Base-by-base conservation (phyloP, 2,329 filamentous ascomycete genomes). In the Apiospora koreana region DNA sequence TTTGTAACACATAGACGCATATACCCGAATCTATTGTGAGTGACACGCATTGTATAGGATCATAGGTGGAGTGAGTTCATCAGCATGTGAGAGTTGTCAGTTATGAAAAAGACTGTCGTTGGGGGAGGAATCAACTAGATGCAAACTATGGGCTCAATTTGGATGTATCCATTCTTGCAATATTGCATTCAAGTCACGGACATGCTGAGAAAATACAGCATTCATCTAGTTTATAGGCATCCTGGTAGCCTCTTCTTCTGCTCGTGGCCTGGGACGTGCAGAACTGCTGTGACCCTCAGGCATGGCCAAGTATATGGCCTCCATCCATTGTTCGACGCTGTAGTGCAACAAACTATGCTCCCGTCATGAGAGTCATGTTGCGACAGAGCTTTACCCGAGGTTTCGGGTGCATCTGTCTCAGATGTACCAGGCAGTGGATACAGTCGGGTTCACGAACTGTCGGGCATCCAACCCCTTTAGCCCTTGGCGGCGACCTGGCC, bases 401-500 rank as follows among this genome's bases (percentile, higher is more conserved):
- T 9, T 18, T 62, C 9, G 31, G 31, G 16, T n/a, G n/a, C 54
- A 14, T 23, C 18, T 38, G 31, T 38, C 31, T 38, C 31, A 14
- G 21, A n/a, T 38, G 2, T n/a, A n/a, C 31, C 31, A 38, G 3
- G 2, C 21, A n/a, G 9, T n/a, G 21, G 18, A 2, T 38, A n/a
- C 28, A n/a, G 18, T n/a, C n/a, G 21, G 18, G 18, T 23, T 12
- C 54, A 62, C 9, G 54, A 14, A 38, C 31, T 58, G 50, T 2
- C 28, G 18, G 25, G 25, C 16, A n/a, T 43, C n/a, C n/a, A 41
- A 43, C 41, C 48, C 35, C 42, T 54, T 65, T 68, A 77, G 21
- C 69, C 73, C 38, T 78, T 75, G n/a, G 75, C 74, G 16, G 76
- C 73, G 38, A 77, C 76, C 70, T 79, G 76, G 69, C 75, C 77